Conservation (phyloP, 345 rosid species). For the Rhodamnia argentea region DNA sequence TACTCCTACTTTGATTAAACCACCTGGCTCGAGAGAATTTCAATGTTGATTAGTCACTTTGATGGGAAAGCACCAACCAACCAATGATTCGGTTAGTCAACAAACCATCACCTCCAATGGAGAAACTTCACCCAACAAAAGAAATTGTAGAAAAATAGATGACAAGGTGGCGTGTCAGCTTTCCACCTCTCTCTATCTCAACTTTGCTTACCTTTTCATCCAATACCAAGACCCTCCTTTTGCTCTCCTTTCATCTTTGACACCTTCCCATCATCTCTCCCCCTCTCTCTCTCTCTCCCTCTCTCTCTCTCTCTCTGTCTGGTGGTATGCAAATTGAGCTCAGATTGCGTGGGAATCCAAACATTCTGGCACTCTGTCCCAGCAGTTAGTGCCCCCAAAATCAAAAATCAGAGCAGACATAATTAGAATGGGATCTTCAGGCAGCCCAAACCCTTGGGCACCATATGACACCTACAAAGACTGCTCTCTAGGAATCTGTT, state of each 20-base stretch:
- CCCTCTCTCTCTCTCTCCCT: not conserved
- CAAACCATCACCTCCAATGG: not conserved
- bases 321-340: not conserved
- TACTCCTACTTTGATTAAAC: not conserved
- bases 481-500: slow-evolving; percentile 73
- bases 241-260: not conserved
- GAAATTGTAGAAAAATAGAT: not conserved
- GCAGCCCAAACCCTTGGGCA: slow-evolving; percentile 36
- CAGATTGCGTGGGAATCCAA: not conserved
- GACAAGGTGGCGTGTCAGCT: slow-evolving; percentile 15
- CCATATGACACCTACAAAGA: slow-evolving; percentile 44
- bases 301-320: not conserved
- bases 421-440: slow-evolving; percentile 25
- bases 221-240: not conserved
- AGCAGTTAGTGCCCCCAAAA: not conserved
- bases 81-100: slow-evolving; percentile 2
- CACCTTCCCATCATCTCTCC: not conserved
- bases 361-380: not conserved
- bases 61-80: not conserved
- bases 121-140: not conserved
- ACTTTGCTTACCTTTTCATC: slow-evolving; percentile 26
- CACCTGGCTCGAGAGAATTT: not conserved
- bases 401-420: not conserved
- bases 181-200: slow-evolving; percentile 6
- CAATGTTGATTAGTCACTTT: not conserved